Evolutionary conservation across 352 stramenopile species (phyloP).

Genomic region (Globisporangium cederbergense): DNA sequence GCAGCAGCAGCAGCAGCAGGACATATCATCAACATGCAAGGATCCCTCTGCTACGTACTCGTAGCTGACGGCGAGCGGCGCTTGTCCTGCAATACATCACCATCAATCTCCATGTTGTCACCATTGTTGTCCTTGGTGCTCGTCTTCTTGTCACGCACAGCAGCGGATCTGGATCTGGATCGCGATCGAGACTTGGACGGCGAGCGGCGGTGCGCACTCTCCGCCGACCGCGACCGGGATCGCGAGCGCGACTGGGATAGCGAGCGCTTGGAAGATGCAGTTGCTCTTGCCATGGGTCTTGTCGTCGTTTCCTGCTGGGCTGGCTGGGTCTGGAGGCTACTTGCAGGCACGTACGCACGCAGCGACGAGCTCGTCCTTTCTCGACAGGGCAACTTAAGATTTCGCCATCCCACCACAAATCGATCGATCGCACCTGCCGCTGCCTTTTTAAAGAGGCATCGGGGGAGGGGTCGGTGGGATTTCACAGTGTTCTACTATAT

Average conservation of each 20-base stretch:
- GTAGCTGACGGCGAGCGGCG: conserved; percentile 1
- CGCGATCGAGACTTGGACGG: conserved; percentile 7
- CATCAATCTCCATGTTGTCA: conserved; percentile 3
- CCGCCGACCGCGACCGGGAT: background rate
- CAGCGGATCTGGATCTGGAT: conserved; percentile 8
- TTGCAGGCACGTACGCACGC: background rate
- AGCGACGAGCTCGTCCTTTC: background rate
- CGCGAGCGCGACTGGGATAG: conserved; percentile 4
- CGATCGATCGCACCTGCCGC: no score
- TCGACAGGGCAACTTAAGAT: background rate
- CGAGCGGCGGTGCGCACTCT: background rate
- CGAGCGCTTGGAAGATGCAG: background rate
- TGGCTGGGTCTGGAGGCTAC: background rate
- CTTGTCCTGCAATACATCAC: background rate
- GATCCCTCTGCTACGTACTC: background rate
- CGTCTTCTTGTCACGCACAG: background rate
- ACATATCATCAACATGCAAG: no score
- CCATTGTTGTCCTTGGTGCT: background rate
- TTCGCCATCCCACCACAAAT: background rate
- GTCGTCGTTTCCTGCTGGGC: background rate
- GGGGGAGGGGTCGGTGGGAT: background rate
- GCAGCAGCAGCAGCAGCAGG: no score
- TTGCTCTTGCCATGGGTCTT: conserved; percentile 3
- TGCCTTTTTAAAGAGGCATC: background rate
- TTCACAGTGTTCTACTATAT: background rate